Percentiles rank a stretch among this genome's conserved stretches.
phyloP scores from a whole-genome alignment of 306 rosid species.

The Carpinus fangiana region DNA sequence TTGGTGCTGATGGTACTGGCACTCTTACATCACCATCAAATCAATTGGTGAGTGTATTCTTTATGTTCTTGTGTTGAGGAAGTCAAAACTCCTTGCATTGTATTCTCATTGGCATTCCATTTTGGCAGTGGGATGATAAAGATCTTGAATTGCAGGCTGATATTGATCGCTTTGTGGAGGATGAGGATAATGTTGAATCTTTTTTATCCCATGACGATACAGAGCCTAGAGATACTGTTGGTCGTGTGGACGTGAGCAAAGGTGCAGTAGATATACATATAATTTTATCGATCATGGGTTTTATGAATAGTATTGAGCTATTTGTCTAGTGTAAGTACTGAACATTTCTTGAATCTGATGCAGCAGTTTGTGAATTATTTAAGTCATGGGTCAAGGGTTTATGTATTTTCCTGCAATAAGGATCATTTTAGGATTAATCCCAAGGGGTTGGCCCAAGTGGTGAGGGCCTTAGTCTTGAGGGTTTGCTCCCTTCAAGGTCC shows the following conservation, averaged over 20 bases:
- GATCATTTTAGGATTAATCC: neutral
- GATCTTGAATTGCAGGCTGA: conserved; percentile 99
- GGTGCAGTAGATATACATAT: conserved; percentile 56
- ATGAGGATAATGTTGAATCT: conserved; percentile 96
- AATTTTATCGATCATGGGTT: conserved; percentile 26
- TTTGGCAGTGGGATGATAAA: conserved; percentile 99
- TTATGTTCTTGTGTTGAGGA: conserved; percentile 41
- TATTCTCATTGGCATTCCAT: conserved; percentile 84
- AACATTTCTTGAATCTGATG: conserved; percentile 17
- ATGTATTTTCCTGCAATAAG: neutral
- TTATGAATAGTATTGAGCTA: conserved; percentile 23
- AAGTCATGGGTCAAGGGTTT: neutral
- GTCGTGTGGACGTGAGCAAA: conserved; percentile 96
- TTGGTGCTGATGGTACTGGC: conserved; percentile 75
- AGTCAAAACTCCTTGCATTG: conserved; percentile 52
- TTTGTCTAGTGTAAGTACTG: conserved; percentile 17
- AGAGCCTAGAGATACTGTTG: conserved; percentile 89
- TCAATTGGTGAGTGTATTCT: conserved; percentile 77
- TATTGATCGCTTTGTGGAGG: conserved; percentile 95
- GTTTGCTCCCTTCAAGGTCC: too few species aligned
- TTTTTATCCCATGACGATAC: conserved; percentile 97
- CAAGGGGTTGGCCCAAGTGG: too few species aligned
- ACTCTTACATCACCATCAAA: conserved; percentile 91
- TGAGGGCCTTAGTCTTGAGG: too few species aligned
- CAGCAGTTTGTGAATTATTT: conserved; percentile 1